phyloP scores from a whole-genome alignment of 257 asterid species.

The Nicotiana otophora region DNA sequence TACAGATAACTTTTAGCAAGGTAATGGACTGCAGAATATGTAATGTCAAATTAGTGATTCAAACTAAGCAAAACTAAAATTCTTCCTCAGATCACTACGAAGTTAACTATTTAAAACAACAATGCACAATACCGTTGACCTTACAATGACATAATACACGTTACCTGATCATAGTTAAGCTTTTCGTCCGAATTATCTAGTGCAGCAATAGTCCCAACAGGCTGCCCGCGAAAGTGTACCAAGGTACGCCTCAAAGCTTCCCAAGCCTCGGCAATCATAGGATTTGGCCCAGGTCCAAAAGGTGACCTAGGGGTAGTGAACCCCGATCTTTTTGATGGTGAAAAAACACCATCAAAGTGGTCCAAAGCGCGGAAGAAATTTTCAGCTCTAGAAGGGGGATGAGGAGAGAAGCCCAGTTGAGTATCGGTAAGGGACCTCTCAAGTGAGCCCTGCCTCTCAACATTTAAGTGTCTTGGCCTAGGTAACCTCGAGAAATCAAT shows the following conservation, averaged over 20 bases:
- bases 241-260: conserved; percentile 54
- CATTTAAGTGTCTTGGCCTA: conserved; percentile 42
- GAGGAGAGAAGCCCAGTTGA: conserved; percentile 45
- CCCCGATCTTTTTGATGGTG: conserved; percentile 53
- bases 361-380: conserved; percentile 38
- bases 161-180: conserved; percentile 85
- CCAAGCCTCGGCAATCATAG: conserved; percentile 79
- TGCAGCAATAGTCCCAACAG: conserved; percentile 90
- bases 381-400: conserved; percentile 52
- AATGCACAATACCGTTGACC: background rate
- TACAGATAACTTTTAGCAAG: background rate
- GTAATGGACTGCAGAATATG: background rate
- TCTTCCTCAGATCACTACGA: background rate
- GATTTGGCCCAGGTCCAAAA: conserved; percentile 40
- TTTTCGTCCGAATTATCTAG: conserved; percentile 71
- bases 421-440: conserved; percentile 54
- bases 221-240: conserved; percentile 70
- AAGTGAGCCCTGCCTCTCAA: conserved; percentile 59
- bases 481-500: conserved; percentile 49
- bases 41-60: background rate
- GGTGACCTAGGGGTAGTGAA: conserved; percentile 56
- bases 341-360: conserved; percentile 34
- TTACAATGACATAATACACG: background rate
- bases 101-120: background rate
- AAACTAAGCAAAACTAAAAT: background rate